Evolutionary conservation across 768 basidiomycete species (phyloP).

Genomic region (Russula abietina): DNA sequence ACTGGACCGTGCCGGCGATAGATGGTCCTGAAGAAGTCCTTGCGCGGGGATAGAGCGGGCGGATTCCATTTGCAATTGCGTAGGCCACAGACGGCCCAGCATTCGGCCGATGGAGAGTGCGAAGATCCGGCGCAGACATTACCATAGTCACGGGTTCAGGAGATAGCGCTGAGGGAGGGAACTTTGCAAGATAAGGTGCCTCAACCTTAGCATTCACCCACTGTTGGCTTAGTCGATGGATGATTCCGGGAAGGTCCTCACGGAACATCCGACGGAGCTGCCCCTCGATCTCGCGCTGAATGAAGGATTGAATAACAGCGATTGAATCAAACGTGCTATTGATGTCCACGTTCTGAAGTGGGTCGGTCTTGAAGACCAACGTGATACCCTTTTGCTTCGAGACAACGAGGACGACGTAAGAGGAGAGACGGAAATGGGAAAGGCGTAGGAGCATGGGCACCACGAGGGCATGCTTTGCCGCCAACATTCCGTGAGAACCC

Average conservation of each 20-base stretch:
- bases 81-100: slow-evolving; percentile 4
- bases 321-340: slow-evolving; percentile 97
- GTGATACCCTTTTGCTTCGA: slow-evolving; percentile 98
- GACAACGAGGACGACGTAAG: slow-evolving; percentile 95
- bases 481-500: slow-evolving; percentile 81
- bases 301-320: slow-evolving; percentile 95
- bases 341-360: slow-evolving; percentile 95
- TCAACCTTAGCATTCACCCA: slow-evolving; percentile 95
- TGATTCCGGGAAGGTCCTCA: slow-evolving; percentile 94
- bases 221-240: slow-evolving; percentile 90
- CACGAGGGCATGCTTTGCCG: slow-evolving; percentile 89
- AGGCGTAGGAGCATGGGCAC: slow-evolving; percentile 98
- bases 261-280: slow-evolving; percentile 98
- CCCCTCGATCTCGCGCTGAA: slow-evolving; percentile 95
- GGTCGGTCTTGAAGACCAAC: slow-evolving; percentile 98
- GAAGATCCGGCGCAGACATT: slow-evolving; percentile 20
- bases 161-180: slow-evolving; percentile 32
- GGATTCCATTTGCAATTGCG: slow-evolving; percentile 8
- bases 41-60: slow-evolving; percentile 10
- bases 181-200: slow-evolving; percentile 72
- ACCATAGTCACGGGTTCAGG: slow-evolving; percentile 18
- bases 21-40: slow-evolving; percentile 18
- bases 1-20: slow-evolving; percentile 8
- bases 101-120: background rate
- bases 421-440: slow-evolving; percentile 89